Conservation (phyloP, 2,329 filamentous ascomycete genomes). For the Penicillium sp. region DNA sequence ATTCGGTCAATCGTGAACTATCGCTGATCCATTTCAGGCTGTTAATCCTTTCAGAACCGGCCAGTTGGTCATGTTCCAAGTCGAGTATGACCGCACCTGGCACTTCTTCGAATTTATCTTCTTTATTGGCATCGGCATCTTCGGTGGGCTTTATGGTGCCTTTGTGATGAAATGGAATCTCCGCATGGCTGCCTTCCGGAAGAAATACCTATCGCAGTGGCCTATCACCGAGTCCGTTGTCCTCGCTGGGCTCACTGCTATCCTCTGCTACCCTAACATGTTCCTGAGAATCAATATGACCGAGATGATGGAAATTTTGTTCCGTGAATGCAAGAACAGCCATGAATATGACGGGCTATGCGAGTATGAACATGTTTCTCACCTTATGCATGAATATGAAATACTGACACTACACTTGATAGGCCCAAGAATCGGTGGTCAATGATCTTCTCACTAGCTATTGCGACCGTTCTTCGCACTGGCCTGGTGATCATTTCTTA, state of each 20-base stretch:
- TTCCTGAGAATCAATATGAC: slow-evolving; percentile 98
- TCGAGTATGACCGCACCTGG: slow-evolving; percentile 92
- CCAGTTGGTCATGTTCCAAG: slow-evolving; percentile 98
- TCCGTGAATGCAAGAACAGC: slow-evolving; percentile 83
- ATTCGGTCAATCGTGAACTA: neutral
- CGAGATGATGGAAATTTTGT: slow-evolving; percentile 97
- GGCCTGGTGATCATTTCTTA: slow-evolving; percentile 93
- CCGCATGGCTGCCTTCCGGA: slow-evolving; percentile 83
- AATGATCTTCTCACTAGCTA: slow-evolving; percentile 72
- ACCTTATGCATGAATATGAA: too few relatives aligned
- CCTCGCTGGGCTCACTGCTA: slow-evolving; percentile 75
- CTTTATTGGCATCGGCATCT: slow-evolving; percentile 84
- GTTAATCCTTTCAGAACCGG: slow-evolving; percentile 98
- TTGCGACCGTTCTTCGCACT: slow-evolving; percentile 76
- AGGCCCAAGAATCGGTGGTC: slow-evolving; percentile 64
- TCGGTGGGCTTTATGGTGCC: slow-evolving; percentile 91
- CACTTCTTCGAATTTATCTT: slow-evolving; percentile 96
- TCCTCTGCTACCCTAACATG: slow-evolving; percentile 95
- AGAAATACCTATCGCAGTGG: slow-evolving; percentile 81
- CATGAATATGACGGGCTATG: slow-evolving; percentile 89
- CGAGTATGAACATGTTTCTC: slow-evolving; percentile 50
- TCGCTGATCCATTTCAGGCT: slow-evolving; percentile 46
- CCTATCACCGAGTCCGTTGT: slow-evolving; percentile 82
- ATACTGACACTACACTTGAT: slow-evolving; percentile 17
- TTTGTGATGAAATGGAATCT: slow-evolving; percentile 99